Percentiles rank a stretch among this genome's conserved stretches.
These are phyloP conservation scores for Phytophthora boehmeriae DNA, from an alignment of 352 stramenopile genomes.

Conservation along the genomic window DNA sequence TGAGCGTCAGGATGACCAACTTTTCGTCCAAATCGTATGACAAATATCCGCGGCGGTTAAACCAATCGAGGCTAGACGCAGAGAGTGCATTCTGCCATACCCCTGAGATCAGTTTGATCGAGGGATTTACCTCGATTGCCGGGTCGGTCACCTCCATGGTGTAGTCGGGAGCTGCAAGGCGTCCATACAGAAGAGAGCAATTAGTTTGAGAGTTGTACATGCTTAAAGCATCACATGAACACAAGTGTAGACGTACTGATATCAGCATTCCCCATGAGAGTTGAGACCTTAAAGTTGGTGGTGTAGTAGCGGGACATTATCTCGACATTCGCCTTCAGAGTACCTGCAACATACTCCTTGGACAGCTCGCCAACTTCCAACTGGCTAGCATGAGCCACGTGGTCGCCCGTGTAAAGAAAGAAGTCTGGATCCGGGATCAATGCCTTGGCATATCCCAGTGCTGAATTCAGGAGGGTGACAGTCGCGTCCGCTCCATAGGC, in stretches of 20 bases:
- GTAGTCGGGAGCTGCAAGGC: slow-evolving; percentile 57
- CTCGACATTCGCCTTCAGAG: slow-evolving; percentile 59
- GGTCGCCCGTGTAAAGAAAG: slow-evolving; percentile 79
- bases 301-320: slow-evolving; percentile 71
- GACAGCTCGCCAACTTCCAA: slow-evolving; percentile 28
- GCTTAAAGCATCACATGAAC: no score
- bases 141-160: slow-evolving; percentile 74
- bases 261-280: slow-evolving; percentile 73
- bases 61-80: slow-evolving; percentile 50
- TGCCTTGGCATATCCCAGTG: slow-evolving; percentile 60
- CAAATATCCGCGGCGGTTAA: slow-evolving; percentile 62
- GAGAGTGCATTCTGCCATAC: slow-evolving; percentile 59
- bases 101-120: slow-evolving; percentile 53
- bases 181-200: background rate
- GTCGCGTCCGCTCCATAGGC: slow-evolving; percentile 54
- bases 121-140: slow-evolving; percentile 45
- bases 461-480: slow-evolving; percentile 57
- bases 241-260: slow-evolving; percentile 50
- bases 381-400: slow-evolving; percentile 48
- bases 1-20: slow-evolving; percentile 69
- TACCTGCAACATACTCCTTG: slow-evolving; percentile 55
- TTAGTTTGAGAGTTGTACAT: background rate
- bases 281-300: slow-evolving; percentile 49
- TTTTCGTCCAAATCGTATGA: slow-evolving; percentile 64
- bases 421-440: slow-evolving; percentile 67